phyloP scores from a whole-genome alignment of 371 early-diverging fungal genomes.

The Blakeslea trispora region DNA sequence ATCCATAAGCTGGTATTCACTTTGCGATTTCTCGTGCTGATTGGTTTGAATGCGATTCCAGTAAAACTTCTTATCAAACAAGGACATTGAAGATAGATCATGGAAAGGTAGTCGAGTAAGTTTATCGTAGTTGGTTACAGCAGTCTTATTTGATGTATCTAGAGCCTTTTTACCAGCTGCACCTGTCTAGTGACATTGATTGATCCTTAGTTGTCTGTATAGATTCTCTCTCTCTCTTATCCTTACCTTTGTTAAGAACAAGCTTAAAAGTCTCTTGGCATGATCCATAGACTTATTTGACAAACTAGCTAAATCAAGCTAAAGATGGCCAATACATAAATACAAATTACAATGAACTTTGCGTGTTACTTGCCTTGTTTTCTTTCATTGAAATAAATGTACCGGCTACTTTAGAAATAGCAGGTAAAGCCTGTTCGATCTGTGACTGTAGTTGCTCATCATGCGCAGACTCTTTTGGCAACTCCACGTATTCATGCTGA shows the following conservation, averaged over 20 bases:
- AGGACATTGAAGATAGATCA: constrained; percentile 34
- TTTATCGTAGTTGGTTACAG: constrained; percentile 9
- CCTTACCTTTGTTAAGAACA: constrained; percentile 32
- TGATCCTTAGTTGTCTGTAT: no score
- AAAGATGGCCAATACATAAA: constrained; percentile 1
- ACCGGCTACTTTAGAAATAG: constrained; percentile 30
- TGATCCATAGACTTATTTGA: constrained; percentile 20
- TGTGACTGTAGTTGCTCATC: constrained; percentile 3
- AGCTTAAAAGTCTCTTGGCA: constrained; percentile 26
- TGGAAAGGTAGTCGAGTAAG: constrained; percentile 31
- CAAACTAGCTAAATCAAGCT: constrained; percentile 33
- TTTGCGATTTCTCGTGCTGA: neutral
- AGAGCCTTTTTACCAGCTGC: constrained; percentile 24
- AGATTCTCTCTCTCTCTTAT: neutral
- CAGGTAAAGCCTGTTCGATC: constrained; percentile 16
- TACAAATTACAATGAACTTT: neutral
- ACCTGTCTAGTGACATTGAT: constrained; percentile 19
- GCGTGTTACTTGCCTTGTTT: constrained; percentile 20
- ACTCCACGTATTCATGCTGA: constrained; percentile 11
- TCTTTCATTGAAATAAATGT: constrained; percentile 27
- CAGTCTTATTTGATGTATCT: constrained; percentile 24
- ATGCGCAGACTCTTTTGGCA: constrained; percentile 10
- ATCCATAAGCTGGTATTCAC: neutral
- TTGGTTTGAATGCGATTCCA: constrained; percentile 31
- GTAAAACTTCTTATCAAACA: constrained; percentile 20